A percentile compares a stretch with the other conserved stretches of the same genome.
These are phyloP conservation scores for Hibiscus tridactylites DNA, from an alignment of 345 rosid species.

Conservation along the genomic window DNA sequence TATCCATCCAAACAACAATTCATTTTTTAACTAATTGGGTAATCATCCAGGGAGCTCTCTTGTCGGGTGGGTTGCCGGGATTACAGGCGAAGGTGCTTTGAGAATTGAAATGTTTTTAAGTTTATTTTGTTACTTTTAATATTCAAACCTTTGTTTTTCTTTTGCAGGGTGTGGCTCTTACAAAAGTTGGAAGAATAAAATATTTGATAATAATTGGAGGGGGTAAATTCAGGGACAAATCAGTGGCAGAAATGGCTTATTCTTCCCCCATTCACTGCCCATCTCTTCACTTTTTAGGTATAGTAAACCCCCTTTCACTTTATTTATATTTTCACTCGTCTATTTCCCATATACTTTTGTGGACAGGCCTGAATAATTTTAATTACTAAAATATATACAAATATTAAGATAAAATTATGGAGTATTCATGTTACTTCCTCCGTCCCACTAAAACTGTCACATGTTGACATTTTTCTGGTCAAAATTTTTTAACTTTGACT, in stretches of 20 bases:
- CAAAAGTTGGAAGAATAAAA: conserved; percentile 63
- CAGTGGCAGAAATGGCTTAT: conserved; percentile 52
- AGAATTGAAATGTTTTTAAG: background rate
- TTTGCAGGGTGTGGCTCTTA: conserved; percentile 63
- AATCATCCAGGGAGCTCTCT: conserved; percentile 54
- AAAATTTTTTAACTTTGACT: no score
- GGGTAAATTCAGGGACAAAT: conserved; percentile 41
- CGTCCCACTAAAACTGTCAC: no score
- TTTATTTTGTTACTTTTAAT: background rate
- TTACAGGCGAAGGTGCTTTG: conserved; percentile 55
- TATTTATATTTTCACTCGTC: no score
- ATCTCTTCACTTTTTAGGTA: conserved; percentile 81
- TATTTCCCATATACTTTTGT: no score
- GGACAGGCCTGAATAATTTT: no score
- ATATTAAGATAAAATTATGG: no score
- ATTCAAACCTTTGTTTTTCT: no score
- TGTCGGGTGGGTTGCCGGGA: conserved; percentile 67
- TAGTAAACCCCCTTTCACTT: no score
- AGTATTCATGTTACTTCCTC: no score
- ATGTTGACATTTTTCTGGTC: no score
- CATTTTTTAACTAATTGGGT: background rate
- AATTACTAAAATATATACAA: no score
- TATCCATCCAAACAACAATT: background rate
- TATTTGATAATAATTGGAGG: conserved; percentile 68
- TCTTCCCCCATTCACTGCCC: conserved; percentile 41